Base-by-base conservation (phyloP, 192 early-diverging fungal species). In the Coemansia reversa region DNA sequence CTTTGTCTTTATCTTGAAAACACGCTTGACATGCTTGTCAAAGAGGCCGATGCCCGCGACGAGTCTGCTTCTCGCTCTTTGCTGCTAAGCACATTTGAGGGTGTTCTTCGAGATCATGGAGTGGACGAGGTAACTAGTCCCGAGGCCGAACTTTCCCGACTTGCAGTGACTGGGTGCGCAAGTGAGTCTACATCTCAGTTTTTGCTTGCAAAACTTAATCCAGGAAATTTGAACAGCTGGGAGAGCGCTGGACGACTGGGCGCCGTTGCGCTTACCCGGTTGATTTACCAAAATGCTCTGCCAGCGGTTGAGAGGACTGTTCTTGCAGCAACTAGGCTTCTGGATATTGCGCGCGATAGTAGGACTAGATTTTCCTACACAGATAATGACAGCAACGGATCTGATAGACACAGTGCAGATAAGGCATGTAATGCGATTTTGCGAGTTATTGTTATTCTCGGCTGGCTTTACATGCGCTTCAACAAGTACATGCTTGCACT, bases 171-270 rank as follows among this genome's bases (percentile, higher is more conserved):
- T 19, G 76, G 76, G 1, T 39, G 70, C 6, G 66, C 76, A 19
- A 79, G 70, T 51, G 76, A 79, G 16, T 42, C 76, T 2, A 66
- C 71, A n/a, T 72, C 76, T n/a, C 76, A 79, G 63, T 79, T 79
- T 29, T 29, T 79, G 54, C 70, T 79, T 20, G 63, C 66, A 11
- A 72, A 73, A 51, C 45, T 79, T 22, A 79, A 79, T 30, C 18
- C 70, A 2, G 11, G 51, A 16, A 69, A 62, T 25, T 56, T 79
- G 54, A 60, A n/a, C 16, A 72, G 24, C 52, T 79, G 76, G 76
- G 76, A 79, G 12, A 69, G 63, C 14, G 66, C 76, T 4, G 70
- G 70, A 7, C 57, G 76, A 11, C 58, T 66, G 45, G 76, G 76
- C 5, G 76, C 76, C 0, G 63, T 66, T 0, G 63, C 58, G 2